Conservation (phyloP, 192 early-diverging fungal genomes). For the Coemansia sp. region DNA sequence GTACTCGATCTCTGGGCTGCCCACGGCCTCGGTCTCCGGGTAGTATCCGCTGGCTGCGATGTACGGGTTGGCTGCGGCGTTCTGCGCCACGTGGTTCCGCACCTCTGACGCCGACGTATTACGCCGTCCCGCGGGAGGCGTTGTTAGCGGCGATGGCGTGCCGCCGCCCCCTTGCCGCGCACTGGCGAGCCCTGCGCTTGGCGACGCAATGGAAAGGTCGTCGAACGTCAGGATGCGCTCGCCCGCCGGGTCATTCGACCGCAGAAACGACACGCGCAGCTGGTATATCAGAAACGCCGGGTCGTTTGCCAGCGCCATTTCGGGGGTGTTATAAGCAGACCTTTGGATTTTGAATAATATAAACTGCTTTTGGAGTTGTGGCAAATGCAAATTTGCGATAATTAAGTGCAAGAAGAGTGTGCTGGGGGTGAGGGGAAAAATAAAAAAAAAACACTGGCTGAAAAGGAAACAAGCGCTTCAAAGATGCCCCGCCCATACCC, state of each 20-base stretch:
- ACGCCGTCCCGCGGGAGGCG: constrained; percentile 24
- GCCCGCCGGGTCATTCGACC: constrained; percentile 68
- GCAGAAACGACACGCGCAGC: constrained; percentile 72
- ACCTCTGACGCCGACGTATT: constrained; percentile 47
- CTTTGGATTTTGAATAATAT: too few species aligned
- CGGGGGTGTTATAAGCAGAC: background rate
- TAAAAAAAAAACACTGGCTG: too few species aligned
- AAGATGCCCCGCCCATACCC: too few species aligned
- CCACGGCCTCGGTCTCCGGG: constrained; percentile 41
- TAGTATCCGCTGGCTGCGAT: constrained; percentile 49
- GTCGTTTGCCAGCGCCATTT: constrained; percentile 72
- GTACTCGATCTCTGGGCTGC: constrained; percentile 38
- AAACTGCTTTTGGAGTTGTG: too few species aligned
- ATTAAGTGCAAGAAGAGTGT: too few species aligned
- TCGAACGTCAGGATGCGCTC: constrained; percentile 72
- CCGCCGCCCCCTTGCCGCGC: constrained; percentile 23
- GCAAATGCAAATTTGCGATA: too few species aligned
- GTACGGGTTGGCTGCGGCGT: constrained; percentile 48
- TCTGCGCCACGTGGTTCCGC: constrained; percentile 43
- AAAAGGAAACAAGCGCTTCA: too few species aligned
- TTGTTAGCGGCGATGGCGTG: constrained; percentile 24
- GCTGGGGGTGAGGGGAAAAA: too few species aligned
- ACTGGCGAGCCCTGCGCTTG: background rate
- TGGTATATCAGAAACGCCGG: constrained; percentile 73
- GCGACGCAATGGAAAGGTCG: constrained; percentile 36